Base-by-base conservation (phyloP, 257 asterid genomes). In the Solanum ossicruentum region DNA sequence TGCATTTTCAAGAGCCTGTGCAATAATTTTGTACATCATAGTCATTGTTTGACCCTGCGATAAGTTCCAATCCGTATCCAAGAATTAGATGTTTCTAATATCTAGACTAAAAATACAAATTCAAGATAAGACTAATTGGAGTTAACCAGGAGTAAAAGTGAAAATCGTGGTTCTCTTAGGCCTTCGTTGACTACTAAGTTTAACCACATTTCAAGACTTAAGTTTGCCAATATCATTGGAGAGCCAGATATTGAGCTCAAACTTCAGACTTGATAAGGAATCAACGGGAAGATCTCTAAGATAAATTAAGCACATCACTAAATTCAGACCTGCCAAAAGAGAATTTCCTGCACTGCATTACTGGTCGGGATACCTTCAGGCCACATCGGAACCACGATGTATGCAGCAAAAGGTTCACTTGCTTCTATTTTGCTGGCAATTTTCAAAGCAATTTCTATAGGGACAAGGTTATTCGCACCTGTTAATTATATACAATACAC, bases 381-480 rank as follows among this genome's bases (percentile, higher is more conserved):
- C 98, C 98, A 96, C 99, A 96, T 93, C 58, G 98, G 99, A 88
- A 94, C 88, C 77, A 94, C 96, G 73, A 94, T 86, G 55, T 96
- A 96, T 55, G 93, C 99, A 0, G 97, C 84, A 86, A 96, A 94
- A 87, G 95, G 92, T 89, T 94, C 97, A 41, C 91, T 92, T 71
- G 96, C 95, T 88, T 90, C 90, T 85, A 96, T 96, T 91, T 96
- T 96, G 87, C 98, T 93, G 41, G 92, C 93, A 45, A 96, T 93
- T 91, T 96, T 96, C 85, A 94, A 86, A 65, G 99, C 98, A 51
- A 96, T 91, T 88, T 96, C 99, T 88, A 96, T 94, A n/a, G 99
- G 99, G 69, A 96, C 94, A 71, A 94, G 89, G 85, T 96, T 94
- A 89, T 94, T 97, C n/a, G 99, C 99, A 84, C 99, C 99, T 94